Base-by-base conservation (phyloP, 768 basidiomycete genomes). In the Collybiopsis confluens region DNA sequence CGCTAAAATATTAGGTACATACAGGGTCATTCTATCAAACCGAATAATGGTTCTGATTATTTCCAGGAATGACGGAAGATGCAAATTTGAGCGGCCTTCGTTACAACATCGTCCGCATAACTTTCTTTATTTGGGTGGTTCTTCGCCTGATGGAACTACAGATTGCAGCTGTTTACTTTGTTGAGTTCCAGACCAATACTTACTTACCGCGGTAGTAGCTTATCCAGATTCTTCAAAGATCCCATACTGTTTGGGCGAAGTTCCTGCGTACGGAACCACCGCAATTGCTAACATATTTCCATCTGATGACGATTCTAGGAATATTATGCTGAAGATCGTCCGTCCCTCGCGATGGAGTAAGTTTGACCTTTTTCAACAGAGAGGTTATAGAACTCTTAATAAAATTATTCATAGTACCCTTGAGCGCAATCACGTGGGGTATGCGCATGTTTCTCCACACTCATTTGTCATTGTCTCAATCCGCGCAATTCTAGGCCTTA, bases 151-250 rank as follows among this genome's bases (percentile, higher is more conserved):
- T n/a, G n/a, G n/a, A n/a, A 21, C 66, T 45, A 30, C 42, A 71
- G 69, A 57, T 70, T 41, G 63, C 70, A 36, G 70, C 68, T 1
- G 68, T 69, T n/a, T 71, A 70, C 54, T 71, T 71, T 49, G 67
- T 68, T 50, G 20, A 66, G 41, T 40, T 36, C 38, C n/a, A n/a
- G n/a, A n/a, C n/a, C n/a, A n/a, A n/a, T n/a, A n/a, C n/a, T n/a
- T n/a, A n/a, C n/a, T n/a, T n/a, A 36, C 51, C 30, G 33, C 4
- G n/a, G n/a, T n/a, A n/a, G n/a, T n/a, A n/a, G n/a, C n/a, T n/a
- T n/a, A n/a, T n/a, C n/a, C n/a, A n/a, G n/a, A 35, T 54, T 26
- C 27, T 3, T 26, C 11, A 44, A 45, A 68, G 66, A 62, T 68
- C 45, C 67, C 70, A 6, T 71, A 71, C 55, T 64, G 68, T 2